These are phyloP conservation scores for Phytophthora idaei DNA, from an alignment of 352 stramenopile species.

Conservation along the genomic window DNA sequence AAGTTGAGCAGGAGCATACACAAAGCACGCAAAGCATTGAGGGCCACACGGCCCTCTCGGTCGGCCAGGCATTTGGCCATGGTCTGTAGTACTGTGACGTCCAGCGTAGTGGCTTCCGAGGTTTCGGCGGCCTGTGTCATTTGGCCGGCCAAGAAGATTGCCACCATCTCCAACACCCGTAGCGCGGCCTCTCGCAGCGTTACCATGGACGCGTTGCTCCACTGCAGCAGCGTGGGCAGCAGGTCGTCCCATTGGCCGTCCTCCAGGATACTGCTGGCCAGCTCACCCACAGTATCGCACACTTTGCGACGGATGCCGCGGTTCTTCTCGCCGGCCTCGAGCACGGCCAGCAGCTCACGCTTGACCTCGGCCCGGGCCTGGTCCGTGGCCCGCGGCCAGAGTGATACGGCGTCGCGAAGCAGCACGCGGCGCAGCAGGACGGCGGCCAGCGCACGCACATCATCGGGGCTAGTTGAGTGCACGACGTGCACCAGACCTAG, in stretches of 20 bases:
- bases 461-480: conserved; percentile 61
- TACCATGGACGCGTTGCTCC: conserved; percentile 50
- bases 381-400: conserved; percentile 69
- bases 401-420: conserved; percentile 75
- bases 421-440: conserved; percentile 80
- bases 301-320: conserved; percentile 83
- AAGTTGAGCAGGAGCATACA: conserved; percentile 81
- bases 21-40: conserved; percentile 75
- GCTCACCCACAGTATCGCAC: conserved; percentile 83
- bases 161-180: conserved; percentile 82
- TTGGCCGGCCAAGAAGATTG: conserved; percentile 67
- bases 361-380: conserved; percentile 58
- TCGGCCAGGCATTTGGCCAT: conserved; percentile 61
- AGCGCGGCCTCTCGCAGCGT: conserved; percentile 73
- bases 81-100: conserved; percentile 59
- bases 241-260: conserved; percentile 83
- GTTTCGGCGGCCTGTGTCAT: conserved; percentile 49
- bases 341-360: conserved; percentile 63
- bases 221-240: conserved; percentile 71
- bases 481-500: conserved; percentile 60
- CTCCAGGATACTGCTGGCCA: conserved; percentile 80
- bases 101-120: conserved; percentile 35
- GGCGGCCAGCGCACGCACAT: conserved; percentile 73
- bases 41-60: conserved; percentile 60
- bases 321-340: conserved; percentile 62